Percentiles rank a stretch among this genome's conserved stretches.
Evolutionary conservation across 202 grass and related monocot genomes (phyloP).

Genomic region (Panicum hallii): DNA sequence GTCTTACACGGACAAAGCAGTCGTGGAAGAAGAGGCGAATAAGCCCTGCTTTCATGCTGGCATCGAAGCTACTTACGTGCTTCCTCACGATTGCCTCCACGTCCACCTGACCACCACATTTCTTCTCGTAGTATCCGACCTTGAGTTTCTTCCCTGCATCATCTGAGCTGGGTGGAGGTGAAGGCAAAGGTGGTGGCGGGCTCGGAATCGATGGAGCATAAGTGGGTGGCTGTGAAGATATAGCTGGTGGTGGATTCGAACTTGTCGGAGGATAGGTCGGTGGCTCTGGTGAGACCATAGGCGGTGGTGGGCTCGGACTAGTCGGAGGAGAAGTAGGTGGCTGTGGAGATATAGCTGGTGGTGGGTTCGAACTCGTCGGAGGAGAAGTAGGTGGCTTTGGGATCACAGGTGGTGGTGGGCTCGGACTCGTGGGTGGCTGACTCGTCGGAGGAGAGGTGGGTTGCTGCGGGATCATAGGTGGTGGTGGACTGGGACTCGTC

Average conservation of each 20-base stretch:
- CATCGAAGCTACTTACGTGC: neutral
- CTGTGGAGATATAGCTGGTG: neutral
- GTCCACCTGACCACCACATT: neutral
- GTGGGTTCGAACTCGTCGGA: no score
- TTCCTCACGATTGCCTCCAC: slow-evolving; percentile 21
- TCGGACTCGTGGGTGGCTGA: neutral
- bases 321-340: neutral
- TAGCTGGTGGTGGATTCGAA: neutral
- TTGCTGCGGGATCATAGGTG: neutral
- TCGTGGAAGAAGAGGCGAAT: slow-evolving; percentile 69
- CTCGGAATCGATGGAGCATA: neutral
- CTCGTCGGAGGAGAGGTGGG: neutral
- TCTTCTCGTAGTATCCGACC: neutral
- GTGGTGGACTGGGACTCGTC: neutral
- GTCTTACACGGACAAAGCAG: slow-evolving; percentile 63
- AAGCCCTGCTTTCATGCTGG: slow-evolving; percentile 43
- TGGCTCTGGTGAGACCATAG: neutral
- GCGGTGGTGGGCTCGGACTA: neutral
- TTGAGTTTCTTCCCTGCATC: neutral
- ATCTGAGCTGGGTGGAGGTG: neutral
- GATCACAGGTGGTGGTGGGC: neutral
- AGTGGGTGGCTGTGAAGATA: no score
- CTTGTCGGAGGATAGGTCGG: neutral
- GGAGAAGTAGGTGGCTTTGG: neutral
- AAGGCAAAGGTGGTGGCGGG: neutral